Base-by-base conservation (phyloP, 202 grass and related monocot genomes). In the Panicum virgatum region DNA sequence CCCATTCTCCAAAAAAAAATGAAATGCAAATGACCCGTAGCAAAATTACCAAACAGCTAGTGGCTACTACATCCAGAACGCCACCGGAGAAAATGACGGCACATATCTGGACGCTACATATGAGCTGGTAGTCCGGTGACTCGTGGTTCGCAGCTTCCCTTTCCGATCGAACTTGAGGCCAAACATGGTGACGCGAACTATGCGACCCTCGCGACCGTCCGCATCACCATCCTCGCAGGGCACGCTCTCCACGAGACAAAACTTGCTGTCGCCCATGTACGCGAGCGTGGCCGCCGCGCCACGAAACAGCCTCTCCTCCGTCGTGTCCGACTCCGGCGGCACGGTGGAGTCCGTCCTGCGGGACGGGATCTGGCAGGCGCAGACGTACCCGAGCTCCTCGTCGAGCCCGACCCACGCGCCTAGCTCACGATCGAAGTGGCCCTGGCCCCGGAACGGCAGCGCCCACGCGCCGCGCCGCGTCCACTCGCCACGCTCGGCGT, bases 201-300 rank as follows among this genome's bases (percentile, higher is more conserved):
- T n/a, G n/a, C n/a, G n/a, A n/a, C n/a, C n/a, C n/a, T n/a, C 7
- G 38, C 50, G 18, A 2, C 6, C 50, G 50, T 52, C 18, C 18
- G 16, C 22, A 19, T 69, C 16, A 29, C 3, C 42, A 3, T 19
- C 59, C 46, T 67, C 13, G n/a, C 20, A 8, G 2, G 37, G 4
- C 76, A 19, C 45, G n/a, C 77, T 66, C 12, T 56, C 62, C 20
- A 80, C 62, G 22, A 66, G 77, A 32, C 77, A 80, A 42, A 80
- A 66, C 27, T 38, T 80, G 77, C 29, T 18, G 9, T 54, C 8
- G 13, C 47, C 62, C 62, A 66, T 53, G 32, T 51, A 40, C 0
- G 76, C 5, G 32, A 79, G 77, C 18, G 62, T 40, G 61, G 60
- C 43, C 6, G 2, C 0, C 3, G 2, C 14, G 15, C 11, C 61